Base-by-base conservation (phyloP, 495 filamentous ascomycete species). In the Tirmania nivea region DNA sequence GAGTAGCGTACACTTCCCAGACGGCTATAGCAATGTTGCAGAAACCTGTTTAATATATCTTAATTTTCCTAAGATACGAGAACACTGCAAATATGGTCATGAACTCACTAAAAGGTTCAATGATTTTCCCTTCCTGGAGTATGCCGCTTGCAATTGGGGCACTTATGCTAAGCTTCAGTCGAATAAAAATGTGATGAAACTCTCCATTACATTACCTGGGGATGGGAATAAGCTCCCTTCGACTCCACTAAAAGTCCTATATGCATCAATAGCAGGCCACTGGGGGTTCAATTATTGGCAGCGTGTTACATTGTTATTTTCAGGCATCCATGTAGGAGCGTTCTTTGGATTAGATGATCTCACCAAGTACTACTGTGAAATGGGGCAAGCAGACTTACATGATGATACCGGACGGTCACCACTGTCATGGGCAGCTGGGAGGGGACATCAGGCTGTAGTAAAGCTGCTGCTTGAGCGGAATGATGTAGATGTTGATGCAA, bases 341-440 rank as follows among this genome's bases (percentile, higher is more conserved):
- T 45, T 4, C 3, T 45, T 45, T 45, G 39, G 39, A 45, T 45
- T 45, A 45, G 39, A 45, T 45, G 3, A 14, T 45, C 12, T 19
- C 39, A 14, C 14, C 4, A 19, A 45, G 39, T 14, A 45, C 39
- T 45, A 19, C 17, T 14, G 39, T 19, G 39, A 19, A 4, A 19
- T 45, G 12, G 39, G 12, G 12, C 14, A 45, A 4, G 39, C 12
- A 45, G 39, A 45, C 39, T 47, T 48, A 0, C 49, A 42, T 20
- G 51, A 58, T 35, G 21, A 9, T 2, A 42, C 25, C 19, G 53
- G 56, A 16, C 37, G 48, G 34, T 59, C 67, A 35, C 61, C 65
- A 35, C 51, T 69, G 8, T 63, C 55, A 8, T 52, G 54, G 54
- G 67, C 65, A 19, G 58, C 64, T 10, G 49, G 53, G 14, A 54